Evolutionary conservation across 208 protist species (phyloP).

Genomic region (Acanthamoeba castellanii): DNA sequence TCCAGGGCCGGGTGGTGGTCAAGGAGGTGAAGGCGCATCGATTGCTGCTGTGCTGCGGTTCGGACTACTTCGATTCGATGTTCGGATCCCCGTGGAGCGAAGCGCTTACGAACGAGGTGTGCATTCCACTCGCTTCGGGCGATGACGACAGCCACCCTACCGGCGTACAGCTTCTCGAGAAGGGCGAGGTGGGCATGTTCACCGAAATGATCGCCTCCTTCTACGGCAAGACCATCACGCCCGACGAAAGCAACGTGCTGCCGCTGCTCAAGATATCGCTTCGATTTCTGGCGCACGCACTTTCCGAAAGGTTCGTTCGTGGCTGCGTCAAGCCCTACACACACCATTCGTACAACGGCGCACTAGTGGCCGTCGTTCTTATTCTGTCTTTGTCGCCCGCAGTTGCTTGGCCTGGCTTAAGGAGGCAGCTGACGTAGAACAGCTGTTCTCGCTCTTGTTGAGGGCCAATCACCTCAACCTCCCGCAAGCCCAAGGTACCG

Average conservation of each 20-base stretch:
- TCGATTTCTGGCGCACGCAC: background rate
- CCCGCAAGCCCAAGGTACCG: background rate
- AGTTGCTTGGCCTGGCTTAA: slow-evolving; percentile 28
- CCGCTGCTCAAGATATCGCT: background rate
- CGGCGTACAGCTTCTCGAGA: too few species aligned
- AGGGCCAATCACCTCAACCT: background rate
- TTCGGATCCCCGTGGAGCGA: slow-evolving; percentile 23
- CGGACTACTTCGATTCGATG: slow-evolving; percentile 25
- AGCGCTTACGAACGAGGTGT: background rate
- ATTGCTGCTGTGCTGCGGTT: background rate
- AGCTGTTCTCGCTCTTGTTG: slow-evolving; percentile 15
- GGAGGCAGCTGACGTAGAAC: background rate
- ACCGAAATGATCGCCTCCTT: slow-evolving; percentile 15
- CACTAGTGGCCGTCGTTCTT: background rate
- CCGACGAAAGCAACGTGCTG: slow-evolving; percentile 19
- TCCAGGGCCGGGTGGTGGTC: background rate
- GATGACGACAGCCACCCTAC: background rate
- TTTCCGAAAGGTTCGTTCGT: background rate
- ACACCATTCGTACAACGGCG: too few species aligned
- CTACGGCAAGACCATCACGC: background rate
- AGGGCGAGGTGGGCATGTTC: background rate
- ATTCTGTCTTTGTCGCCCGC: background rate
- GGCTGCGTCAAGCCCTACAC: background rate
- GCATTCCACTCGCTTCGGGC: background rate
- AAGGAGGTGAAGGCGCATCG: slow-evolving; percentile 11